A percentile compares a stretch with the other conserved stretches of the same genome.
phyloP scores from a whole-genome alignment of 805 yeast species.

The Candida vartiovaarae region DNA sequence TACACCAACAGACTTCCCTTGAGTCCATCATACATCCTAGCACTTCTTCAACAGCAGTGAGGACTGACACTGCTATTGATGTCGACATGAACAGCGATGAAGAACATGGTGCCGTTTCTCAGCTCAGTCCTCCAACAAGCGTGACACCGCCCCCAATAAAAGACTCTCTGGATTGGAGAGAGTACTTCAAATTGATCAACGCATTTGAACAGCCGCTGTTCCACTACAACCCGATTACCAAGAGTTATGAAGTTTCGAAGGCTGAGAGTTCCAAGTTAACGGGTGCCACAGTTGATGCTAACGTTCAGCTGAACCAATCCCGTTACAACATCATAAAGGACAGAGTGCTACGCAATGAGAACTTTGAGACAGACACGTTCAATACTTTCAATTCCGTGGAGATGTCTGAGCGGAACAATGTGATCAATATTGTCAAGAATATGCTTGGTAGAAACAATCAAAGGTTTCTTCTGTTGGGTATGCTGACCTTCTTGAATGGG shows the following conservation, averaged over 20 bases:
- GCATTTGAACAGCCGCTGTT: conserved; percentile 60
- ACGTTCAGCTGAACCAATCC: conserved; percentile 38
- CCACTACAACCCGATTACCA: conserved; percentile 52
- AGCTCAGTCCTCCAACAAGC: conserved; percentile 21
- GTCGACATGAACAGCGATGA: conserved; percentile 13
- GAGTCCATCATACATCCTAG: conserved; percentile 7
- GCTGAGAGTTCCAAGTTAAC: conserved; percentile 17
- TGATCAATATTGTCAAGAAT: conserved; percentile 71
- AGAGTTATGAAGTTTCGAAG: conserved; percentile 45
- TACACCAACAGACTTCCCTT: conserved; percentile 5
- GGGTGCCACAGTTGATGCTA: conserved; percentile 23
- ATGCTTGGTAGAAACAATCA: conserved; percentile 78
- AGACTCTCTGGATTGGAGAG: conserved; percentile 53
- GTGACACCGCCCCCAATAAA: conserved; percentile 21
- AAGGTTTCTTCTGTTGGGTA: conserved; percentile 71
- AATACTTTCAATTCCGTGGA: conserved; percentile 29
- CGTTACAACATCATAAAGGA: conserved; percentile 63
- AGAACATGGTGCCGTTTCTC: not conserved
- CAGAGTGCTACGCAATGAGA: conserved; percentile 67
- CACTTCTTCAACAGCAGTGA: not conserved
- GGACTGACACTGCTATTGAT: conserved; percentile 11
- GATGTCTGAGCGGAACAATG: conserved; percentile 7
- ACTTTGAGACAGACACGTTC: conserved; percentile 42
- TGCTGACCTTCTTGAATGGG: conserved; percentile 59
- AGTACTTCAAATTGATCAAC: conserved; percentile 60